Conservation (phyloP, 768 basidiomycete species). For the Cystofilobasidium ferigula region DNA sequence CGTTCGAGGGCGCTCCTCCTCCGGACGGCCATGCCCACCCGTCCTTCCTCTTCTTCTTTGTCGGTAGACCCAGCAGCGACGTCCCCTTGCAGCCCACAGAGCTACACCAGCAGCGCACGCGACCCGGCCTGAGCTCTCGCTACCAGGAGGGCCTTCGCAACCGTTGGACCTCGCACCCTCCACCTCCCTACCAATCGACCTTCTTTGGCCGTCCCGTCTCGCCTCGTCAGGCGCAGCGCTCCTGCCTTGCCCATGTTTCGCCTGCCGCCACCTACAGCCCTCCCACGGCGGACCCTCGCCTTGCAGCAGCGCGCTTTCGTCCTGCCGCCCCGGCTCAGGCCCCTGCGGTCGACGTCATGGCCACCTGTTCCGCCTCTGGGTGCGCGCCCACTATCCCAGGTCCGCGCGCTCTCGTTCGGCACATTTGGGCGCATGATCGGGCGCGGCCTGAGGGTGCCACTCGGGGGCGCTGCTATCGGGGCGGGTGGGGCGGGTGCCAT, state of each 20-base stretch:
- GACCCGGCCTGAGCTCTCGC: no score
- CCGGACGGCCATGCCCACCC: no score
- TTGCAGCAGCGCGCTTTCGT: background rate
- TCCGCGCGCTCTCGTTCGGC: slow-evolving; percentile 20
- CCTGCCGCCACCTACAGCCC: background rate
- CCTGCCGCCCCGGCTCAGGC: background rate
- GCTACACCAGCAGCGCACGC: no score
- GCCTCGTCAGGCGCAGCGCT: background rate
- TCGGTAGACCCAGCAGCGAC: no score
- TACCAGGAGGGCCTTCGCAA: no score
- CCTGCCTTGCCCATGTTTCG: slow-evolving; percentile 4
- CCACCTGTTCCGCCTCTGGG: background rate
- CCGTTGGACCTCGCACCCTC: no score
- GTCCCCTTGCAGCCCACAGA: no score
- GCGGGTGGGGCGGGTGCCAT: slow-evolving; percentile 19
- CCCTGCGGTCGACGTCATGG: background rate
- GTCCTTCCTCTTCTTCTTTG: no score
- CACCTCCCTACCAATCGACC: background rate
- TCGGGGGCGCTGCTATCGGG: slow-evolving; percentile 23
- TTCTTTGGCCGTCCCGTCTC: background rate
- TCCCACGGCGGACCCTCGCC: background rate
- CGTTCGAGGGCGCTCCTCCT: no score
- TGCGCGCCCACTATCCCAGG: slow-evolving; percentile 14
- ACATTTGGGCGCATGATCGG: slow-evolving; percentile 24
- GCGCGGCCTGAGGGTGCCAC: slow-evolving; percentile 10